These are phyloP conservation scores for Physaria fendleri DNA, from an alignment of 345 rosid species.

Conservation along the genomic window DNA sequence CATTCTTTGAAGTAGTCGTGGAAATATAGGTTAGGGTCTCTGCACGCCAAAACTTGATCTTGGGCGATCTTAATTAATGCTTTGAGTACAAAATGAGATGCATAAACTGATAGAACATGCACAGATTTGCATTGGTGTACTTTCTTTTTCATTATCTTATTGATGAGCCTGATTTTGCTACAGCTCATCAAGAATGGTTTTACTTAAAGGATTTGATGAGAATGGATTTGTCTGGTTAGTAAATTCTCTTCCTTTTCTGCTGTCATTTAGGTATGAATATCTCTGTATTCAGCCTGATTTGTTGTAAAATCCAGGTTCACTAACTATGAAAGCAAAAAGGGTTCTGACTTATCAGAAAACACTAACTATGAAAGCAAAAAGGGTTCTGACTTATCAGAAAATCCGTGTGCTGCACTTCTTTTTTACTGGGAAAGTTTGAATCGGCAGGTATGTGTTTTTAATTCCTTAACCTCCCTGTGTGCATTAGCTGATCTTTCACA, in stretches of 20 bases:
- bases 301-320: constrained; percentile 53
- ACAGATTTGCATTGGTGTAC: neutral
- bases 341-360: constrained; percentile 71
- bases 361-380: constrained; percentile 85
- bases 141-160: neutral
- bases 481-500: neutral
- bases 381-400: constrained; percentile 73
- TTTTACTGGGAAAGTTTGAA: constrained; percentile 88
- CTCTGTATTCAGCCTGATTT: constrained; percentile 1
- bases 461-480: neutral
- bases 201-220: constrained; percentile 75
- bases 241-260: neutral
- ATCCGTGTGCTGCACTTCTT: constrained; percentile 77
- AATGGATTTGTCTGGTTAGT: constrained; percentile 93
- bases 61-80: neutral
- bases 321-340: constrained; percentile 81
- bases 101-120: neutral
- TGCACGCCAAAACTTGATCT: neutral
- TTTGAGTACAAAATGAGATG: neutral
- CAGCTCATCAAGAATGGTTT: constrained; percentile 93
- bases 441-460: constrained; percentile 57
- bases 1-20: neutral
- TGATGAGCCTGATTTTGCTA: constrained; percentile 6
- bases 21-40: neutral
- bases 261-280: neutral